Percentiles rank a stretch among this genome's conserved stretches.
These are phyloP conservation scores for Penicillium sp. DNA, from an alignment of 2,329 filamentous ascomycete genomes.

Conservation along the genomic window DNA sequence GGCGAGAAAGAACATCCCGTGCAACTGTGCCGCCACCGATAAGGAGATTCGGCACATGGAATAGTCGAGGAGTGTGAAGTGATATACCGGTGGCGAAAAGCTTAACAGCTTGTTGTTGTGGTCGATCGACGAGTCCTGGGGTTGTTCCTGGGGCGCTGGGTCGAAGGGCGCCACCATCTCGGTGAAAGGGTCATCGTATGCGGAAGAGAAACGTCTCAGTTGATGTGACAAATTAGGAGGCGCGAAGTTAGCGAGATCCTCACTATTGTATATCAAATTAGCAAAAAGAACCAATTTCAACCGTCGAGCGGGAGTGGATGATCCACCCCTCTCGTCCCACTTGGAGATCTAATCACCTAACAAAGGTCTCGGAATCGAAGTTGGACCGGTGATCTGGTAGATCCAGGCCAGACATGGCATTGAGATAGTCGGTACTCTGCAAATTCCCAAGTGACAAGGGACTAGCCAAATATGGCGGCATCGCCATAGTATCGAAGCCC, in stretches of 20 bases:
- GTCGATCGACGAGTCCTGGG: constrained; percentile 60
- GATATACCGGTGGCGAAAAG: constrained; percentile 65
- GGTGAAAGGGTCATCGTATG: constrained; percentile 53
- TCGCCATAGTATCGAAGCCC: constrained; percentile 60
- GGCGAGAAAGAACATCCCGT: constrained; percentile 69
- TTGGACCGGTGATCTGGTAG: constrained; percentile 59
- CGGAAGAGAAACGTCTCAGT: constrained; percentile 52
- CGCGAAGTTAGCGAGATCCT: constrained; percentile 51
- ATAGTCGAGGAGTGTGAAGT: constrained; percentile 61
- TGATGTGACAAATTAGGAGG: constrained; percentile 41
- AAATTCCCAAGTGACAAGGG: constrained; percentile 57
- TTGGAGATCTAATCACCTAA: constrained; percentile 49
- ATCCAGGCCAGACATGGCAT: constrained; percentile 54
- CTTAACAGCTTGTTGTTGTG: constrained; percentile 71
- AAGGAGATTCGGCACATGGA: constrained; percentile 57
- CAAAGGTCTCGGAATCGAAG: constrained; percentile 61
- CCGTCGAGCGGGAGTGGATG: constrained; percentile 1
- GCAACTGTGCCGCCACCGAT: constrained; percentile 61
- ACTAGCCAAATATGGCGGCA: constrained; percentile 60
- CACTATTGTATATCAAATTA: constrained; percentile 43
- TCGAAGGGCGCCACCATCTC: constrained; percentile 51
- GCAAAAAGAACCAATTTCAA: background rate
- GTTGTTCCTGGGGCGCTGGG: constrained; percentile 45
- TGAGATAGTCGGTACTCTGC: constrained; percentile 49
- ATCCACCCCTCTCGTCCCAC: constrained; percentile 13